Evolutionary conservation across 2,329 filamentous ascomycete genomes (phyloP).

Genomic region (Lasiodiplodia sp.): DNA sequence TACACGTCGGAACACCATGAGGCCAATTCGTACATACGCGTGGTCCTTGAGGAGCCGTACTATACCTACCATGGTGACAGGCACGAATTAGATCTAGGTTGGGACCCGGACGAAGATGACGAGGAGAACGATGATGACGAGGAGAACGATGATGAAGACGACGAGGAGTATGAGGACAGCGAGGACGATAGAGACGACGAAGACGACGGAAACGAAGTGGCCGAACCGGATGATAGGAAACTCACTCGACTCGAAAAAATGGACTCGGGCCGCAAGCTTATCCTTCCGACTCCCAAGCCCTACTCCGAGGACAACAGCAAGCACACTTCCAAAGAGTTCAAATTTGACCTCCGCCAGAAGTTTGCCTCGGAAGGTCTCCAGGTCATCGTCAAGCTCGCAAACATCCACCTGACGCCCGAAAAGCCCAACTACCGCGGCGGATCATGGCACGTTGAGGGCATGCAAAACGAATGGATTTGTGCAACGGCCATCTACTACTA

Average conservation of each 20-base stretch:
- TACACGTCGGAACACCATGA: background rate
- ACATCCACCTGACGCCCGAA: constrained; percentile 64
- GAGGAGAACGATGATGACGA: background rate
- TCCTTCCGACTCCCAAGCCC: background rate
- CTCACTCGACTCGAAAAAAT: background rate
- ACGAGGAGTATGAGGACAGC: background rate
- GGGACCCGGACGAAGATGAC: background rate
- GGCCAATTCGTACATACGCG: background rate
- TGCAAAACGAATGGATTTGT: constrained; percentile 67
- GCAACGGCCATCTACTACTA: constrained; percentile 69
- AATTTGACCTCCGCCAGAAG: constrained; percentile 36
- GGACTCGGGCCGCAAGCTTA: background rate
- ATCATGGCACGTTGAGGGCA: constrained; percentile 56
- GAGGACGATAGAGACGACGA: background rate
- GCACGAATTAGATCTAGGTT: no score
- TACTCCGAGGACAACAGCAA: background rate
- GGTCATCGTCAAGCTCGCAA: constrained; percentile 67
- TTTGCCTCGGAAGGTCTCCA: constrained; percentile 59
- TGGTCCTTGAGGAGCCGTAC: background rate
- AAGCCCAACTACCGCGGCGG: constrained; percentile 62
- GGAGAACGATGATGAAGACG: background rate
- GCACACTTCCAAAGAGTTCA: background rate
- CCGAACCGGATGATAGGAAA: background rate
- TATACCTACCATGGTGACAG: background rate
- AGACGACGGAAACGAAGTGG: background rate